Percentiles rank a stretch among this genome's conserved stretches.
phyloP scores from a whole-genome alignment of 2,329 filamentous ascomycete species.

The Achaetomium macrosporum region DNA sequence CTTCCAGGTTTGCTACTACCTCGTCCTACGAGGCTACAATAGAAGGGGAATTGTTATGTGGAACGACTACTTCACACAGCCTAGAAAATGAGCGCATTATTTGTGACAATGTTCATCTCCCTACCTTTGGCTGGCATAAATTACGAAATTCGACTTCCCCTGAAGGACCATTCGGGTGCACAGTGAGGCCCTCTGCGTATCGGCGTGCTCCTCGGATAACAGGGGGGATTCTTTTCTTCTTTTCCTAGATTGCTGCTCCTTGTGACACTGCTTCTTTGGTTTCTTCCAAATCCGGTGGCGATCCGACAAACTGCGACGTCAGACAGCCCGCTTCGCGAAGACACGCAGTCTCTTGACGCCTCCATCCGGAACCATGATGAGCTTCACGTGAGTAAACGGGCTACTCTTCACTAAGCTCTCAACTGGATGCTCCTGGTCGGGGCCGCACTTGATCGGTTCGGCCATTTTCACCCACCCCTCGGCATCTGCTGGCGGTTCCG shows the following conservation, averaged over 20 bases:
- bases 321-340: slow-evolving; percentile 55
- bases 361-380: slow-evolving; percentile 89
- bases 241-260: background rate
- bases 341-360: slow-evolving; percentile 84
- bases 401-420: slow-evolving; percentile 48
- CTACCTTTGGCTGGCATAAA: no score
- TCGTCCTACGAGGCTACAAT: no score
- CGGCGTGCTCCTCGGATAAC: no score
- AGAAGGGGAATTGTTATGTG: no score
- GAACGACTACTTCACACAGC: no score
- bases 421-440: slow-evolving; percentile 68
- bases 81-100: no score
- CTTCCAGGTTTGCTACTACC: no score
- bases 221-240: no score
- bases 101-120: no score
- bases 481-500: slow-evolving; percentile 50
- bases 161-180: no score
- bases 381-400: slow-evolving; percentile 74
- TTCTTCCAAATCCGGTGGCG: background rate
- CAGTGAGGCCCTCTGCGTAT: no score
- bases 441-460: slow-evolving; percentile 60
- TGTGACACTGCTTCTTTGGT: slow-evolving; percentile 5
- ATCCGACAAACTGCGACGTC: background rate
- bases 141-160: no score
- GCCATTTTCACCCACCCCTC: slow-evolving; percentile 62